Evolutionary conservation across 805 yeast species (phyloP).

Genomic region (Pichia manshurica): DNA sequence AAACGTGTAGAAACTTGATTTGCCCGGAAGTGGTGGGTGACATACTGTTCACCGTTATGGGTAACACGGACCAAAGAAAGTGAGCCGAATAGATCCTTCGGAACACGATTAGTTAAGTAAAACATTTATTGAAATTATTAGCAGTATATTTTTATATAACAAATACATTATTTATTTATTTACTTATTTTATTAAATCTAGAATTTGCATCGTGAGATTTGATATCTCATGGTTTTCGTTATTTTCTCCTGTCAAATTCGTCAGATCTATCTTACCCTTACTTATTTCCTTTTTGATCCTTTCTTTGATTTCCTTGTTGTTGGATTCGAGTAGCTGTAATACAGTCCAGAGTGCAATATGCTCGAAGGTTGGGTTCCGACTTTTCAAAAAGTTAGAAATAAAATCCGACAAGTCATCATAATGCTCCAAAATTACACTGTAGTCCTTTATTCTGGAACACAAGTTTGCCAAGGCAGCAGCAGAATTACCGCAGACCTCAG

Average conservation of each 20-base stretch:
- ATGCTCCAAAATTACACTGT: constrained; percentile 66
- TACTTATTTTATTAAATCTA: constrained; percentile 29
- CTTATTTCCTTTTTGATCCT: constrained; percentile 31
- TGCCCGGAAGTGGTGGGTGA: no score
- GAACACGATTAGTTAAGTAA: no score
- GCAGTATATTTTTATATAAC: no score
- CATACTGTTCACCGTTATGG: no score
- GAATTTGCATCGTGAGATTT: constrained; percentile 33
- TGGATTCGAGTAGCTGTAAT: constrained; percentile 84
- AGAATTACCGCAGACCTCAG: constrained; percentile 96
- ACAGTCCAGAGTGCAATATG: constrained; percentile 98
- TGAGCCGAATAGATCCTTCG: no score
- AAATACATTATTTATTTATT: constrained; percentile 13
- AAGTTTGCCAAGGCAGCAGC: constrained; percentile 97
- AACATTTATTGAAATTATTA: no score
- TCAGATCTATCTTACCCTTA: constrained; percentile 29
- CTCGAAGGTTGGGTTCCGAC: constrained; percentile 90
- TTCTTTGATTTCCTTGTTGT: constrained; percentile 53
- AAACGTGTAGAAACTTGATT: no score
- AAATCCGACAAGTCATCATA: constrained; percentile 93
- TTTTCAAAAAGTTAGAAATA: constrained; percentile 68
- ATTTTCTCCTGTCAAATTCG: constrained; percentile 31
- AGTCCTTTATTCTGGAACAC: constrained; percentile 84
- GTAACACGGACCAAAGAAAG: no score
- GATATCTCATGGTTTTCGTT: constrained; percentile 34